Conservation (phyloP, 2,329 filamentous ascomycete genomes). For the Sclerotinia nivalis region DNA sequence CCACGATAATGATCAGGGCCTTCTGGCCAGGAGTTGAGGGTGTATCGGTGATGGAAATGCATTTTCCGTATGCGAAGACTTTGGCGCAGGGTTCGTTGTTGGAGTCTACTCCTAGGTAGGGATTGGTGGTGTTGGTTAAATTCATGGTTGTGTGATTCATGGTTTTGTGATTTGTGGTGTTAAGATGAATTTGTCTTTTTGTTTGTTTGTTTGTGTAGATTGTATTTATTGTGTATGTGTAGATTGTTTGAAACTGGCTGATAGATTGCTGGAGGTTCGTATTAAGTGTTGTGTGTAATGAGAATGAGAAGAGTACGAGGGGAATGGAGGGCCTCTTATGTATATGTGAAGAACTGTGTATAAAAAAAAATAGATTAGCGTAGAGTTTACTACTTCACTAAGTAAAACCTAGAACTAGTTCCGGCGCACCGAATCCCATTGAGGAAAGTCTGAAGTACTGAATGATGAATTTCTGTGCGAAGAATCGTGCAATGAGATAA, state of each 20-base stretch:
- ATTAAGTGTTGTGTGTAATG: not conserved
- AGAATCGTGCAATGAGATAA: not conserved
- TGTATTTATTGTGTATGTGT: not conserved
- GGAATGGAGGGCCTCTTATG: not conserved
- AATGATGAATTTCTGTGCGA: not conserved
- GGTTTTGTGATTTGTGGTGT: not conserved
- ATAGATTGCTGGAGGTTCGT: not conserved
- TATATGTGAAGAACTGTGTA: not conserved
- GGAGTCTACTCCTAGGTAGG: not conserved
- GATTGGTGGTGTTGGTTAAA: not conserved
- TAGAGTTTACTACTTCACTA: not conserved
- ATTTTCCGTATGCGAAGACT: not conserved
- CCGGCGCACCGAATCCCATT: not conserved
- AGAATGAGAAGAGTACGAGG: not conserved
- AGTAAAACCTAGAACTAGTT: not conserved
- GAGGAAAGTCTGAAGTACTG: not conserved
- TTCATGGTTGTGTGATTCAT: not conserved
- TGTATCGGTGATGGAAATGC: not conserved
- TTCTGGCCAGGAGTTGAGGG: too few species aligned
- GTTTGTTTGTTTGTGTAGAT: not conserved
- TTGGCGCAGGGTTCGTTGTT: not conserved
- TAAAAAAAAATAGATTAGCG: not conserved
- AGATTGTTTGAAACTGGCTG: not conserved
- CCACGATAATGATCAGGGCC: too few species aligned
- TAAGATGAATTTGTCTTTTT: not conserved